A percentile compares a stretch with the other conserved stretches of the same genome.
Evolutionary conservation across 78 protist species (phyloP).

Genomic region (Dictyostelium brefeldianum): DNA sequence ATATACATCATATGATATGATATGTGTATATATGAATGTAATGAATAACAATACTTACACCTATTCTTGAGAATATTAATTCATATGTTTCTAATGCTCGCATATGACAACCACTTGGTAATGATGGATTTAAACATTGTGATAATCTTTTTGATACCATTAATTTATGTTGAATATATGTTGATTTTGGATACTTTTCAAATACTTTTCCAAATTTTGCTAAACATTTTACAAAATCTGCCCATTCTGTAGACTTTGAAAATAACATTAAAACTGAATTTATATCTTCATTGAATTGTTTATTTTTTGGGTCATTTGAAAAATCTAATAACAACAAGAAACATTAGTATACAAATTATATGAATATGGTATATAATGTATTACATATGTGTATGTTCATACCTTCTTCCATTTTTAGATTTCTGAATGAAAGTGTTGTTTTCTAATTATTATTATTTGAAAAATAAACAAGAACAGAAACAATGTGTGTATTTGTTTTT

Average conservation of each 20-base stretch:
- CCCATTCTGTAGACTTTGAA: constrained; percentile 78
- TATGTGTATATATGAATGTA: background rate
- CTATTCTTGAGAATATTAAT: constrained; percentile 70
- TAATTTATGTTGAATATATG: constrained; percentile 66
- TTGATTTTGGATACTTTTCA: constrained; percentile 40
- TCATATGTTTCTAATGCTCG: constrained; percentile 79
- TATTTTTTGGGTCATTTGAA: constrained; percentile 65
- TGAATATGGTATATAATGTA: background rate
- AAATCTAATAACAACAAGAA: background rate
- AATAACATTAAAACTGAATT: constrained; percentile 45
- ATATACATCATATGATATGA: background rate
- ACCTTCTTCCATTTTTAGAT: background rate
- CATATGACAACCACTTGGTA: constrained; percentile 86
- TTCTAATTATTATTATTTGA: too few relatives aligned
- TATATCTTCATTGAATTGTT: constrained; percentile 70
- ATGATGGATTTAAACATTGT: constrained; percentile 83
- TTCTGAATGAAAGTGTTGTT: background rate
- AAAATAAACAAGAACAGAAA: too few relatives aligned
- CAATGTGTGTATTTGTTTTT: background rate
- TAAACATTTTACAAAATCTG: constrained; percentile 79
- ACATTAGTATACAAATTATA: background rate
- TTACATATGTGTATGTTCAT: too few relatives aligned
- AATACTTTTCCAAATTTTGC: constrained; percentile 49
- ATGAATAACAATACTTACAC: constrained; percentile 11
- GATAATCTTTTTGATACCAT: constrained; percentile 74